Percentiles rank a stretch among this genome's conserved stretches.
Evolutionary conservation across 805 yeast species (phyloP).

Genomic region (Candida tammaniensis): DNA sequence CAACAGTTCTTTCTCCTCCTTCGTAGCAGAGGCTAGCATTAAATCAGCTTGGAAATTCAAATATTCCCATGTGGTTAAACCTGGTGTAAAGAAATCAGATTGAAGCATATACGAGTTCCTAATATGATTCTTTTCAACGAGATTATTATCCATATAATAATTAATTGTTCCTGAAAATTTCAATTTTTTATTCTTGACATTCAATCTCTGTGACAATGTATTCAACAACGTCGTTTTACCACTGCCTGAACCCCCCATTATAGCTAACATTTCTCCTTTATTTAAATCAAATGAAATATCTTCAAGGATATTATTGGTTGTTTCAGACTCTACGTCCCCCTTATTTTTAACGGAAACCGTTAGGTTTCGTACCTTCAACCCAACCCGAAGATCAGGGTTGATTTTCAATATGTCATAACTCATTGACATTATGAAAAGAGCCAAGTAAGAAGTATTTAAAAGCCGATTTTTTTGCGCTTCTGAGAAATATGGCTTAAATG

Average conservation of each 20-base stretch:
- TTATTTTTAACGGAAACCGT: conserved; percentile 16
- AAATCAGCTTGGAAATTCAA: conserved; percentile 68
- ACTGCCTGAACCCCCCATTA: conserved; percentile 85
- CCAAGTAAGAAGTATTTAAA: too few species aligned
- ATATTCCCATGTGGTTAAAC: conserved; percentile 71
- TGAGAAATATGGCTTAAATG: too few species aligned
- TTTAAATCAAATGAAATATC: conserved; percentile 59
- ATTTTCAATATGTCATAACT: conserved; percentile 16
- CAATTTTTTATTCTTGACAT: conserved; percentile 38
- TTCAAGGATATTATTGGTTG: conserved; percentile 22
- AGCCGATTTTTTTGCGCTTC: too few species aligned
- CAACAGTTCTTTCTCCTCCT: conserved; percentile 42
- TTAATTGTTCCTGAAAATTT: conserved; percentile 42
- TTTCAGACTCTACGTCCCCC: conserved; percentile 7
- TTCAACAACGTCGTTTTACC: conserved; percentile 83
- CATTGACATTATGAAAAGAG: too few species aligned
- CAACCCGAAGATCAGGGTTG: conserved; percentile 42
- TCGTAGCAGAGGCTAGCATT: conserved; percentile 45
- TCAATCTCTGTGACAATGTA: conserved; percentile 54
- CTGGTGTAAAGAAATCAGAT: conserved; percentile 69
- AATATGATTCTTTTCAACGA: conserved; percentile 14
- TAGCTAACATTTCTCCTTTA: conserved; percentile 66
- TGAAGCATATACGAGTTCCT: conserved; percentile 68
- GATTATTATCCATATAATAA: conserved; percentile 17
- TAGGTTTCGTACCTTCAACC: conserved; percentile 17